These are phyloP conservation scores for Linderina pennispora DNA, from an alignment of 192 early-diverging fungal genomes.

Conservation along the genomic window DNA sequence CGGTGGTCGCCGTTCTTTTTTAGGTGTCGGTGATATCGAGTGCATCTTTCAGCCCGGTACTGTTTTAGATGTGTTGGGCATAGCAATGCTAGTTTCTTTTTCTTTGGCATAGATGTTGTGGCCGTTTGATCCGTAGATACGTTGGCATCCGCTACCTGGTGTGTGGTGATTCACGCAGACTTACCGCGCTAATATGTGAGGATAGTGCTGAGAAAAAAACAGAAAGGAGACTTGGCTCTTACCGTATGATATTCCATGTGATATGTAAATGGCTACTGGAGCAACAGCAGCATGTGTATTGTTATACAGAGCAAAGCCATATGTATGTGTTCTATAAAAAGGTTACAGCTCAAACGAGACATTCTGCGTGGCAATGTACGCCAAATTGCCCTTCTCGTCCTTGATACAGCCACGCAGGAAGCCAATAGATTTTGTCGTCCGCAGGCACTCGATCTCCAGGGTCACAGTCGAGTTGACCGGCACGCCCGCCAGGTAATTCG, in stretches of 20 bases:
- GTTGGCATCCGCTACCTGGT: too few species aligned
- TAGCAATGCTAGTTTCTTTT: not conserved
- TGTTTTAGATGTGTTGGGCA: not conserved
- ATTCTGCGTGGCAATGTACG: conserved; percentile 29
- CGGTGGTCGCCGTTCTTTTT: too few species aligned
- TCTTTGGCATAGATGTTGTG: not conserved
- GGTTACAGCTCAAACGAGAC: conserved; percentile 18
- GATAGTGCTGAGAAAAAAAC: too few species aligned
- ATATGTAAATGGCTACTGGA: too few species aligned
- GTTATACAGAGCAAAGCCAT: not conserved
- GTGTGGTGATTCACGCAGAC: too few species aligned
- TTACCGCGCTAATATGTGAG: too few species aligned
- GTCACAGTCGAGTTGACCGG: conserved; percentile 9
- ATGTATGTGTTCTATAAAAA: not conserved
- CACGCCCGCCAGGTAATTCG: conserved; percentile 13
- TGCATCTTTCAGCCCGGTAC: too few species aligned
- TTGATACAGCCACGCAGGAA: conserved; percentile 22
- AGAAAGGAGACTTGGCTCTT: not conserved
- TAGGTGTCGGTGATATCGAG: too few species aligned
- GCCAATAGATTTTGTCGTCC: conserved; percentile 25
- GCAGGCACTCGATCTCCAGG: conserved; percentile 32
- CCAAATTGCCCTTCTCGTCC: conserved; percentile 12
- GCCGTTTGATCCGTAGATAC: too few species aligned
- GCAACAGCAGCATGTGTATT: not conserved
- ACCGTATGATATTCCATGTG: not conserved